A percentile compares a stretch with the other conserved stretches of the same genome.
phyloP scores from a whole-genome alignment of 257 asterid species.

The Capsicum pubescens region DNA sequence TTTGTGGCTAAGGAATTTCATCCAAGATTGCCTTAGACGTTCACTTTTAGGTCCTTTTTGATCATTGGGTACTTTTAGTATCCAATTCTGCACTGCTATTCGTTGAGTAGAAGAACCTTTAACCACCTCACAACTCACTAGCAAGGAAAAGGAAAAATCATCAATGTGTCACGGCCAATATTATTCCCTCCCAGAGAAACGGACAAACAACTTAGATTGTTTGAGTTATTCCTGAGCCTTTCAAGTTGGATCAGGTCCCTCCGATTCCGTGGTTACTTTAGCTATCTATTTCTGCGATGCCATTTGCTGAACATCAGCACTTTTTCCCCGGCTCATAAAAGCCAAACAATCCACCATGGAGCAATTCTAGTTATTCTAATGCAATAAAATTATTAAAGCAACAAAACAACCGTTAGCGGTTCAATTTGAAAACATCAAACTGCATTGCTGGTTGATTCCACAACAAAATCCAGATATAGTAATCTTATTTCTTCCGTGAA shows the following conservation, averaged over 20 bases:
- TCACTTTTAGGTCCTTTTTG: neutral
- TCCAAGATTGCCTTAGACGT: neutral
- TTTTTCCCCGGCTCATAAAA: neutral
- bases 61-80: constrained; percentile 21
- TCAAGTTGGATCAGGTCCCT: constrained; percentile 29
- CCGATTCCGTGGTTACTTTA: neutral
- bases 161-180: constrained; percentile 21
- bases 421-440: neutral
- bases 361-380: neutral
- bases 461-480: constrained; percentile 10
- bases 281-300: constrained; percentile 27
- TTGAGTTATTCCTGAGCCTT: constrained; percentile 24
- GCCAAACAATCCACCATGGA: constrained; percentile 18
- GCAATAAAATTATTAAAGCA: neutral
- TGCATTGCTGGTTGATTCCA: neutral
- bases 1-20: constrained; percentile 29
- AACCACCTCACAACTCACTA: constrained; percentile 20
- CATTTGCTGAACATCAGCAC: constrained; percentile 28
- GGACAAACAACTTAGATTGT: neutral
- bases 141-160: constrained; percentile 6
- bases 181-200: constrained; percentile 21
- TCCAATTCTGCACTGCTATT: constrained; percentile 31
- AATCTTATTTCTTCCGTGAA: neutral
- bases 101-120: constrained; percentile 20
- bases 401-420: neutral